Conservation (phyloP, 345 rosid species). For the Bruguiera sexangula region DNA sequence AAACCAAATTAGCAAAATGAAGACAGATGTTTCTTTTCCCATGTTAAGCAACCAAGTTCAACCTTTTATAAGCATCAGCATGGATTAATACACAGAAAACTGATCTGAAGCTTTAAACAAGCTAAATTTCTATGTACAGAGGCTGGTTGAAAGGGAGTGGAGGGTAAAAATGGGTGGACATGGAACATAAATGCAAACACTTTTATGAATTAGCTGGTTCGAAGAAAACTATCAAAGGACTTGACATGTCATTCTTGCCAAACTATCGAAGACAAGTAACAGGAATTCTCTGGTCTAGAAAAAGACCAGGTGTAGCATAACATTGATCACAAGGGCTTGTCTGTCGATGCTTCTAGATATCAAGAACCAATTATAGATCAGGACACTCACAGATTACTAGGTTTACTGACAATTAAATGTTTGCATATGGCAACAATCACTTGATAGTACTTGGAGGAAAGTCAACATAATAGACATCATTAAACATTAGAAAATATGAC, state of each 20-base stretch:
- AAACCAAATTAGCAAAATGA: not conserved
- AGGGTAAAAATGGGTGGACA: too few species aligned
- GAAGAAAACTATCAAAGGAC: not conserved
- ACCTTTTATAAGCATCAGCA: not conserved
- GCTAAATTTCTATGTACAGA: not conserved
- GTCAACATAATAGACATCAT: not conserved
- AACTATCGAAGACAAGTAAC: not conserved
- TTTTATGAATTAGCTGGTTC: not conserved
- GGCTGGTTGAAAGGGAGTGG: not conserved
- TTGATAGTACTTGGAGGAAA: not conserved
- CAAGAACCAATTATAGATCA: not conserved
- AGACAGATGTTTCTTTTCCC: not conserved
- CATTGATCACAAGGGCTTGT: not conserved
- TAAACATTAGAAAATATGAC: not conserved
- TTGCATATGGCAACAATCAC: not conserved
- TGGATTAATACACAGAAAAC: not conserved
- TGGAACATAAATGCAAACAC: not conserved
- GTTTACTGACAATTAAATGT: not conserved
- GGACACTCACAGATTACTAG: not conserved
- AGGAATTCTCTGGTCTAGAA: too few species aligned
- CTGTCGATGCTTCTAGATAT: not conserved
- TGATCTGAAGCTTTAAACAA: not conserved
- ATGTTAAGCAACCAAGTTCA: slow-evolving; percentile 2
- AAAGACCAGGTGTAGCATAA: not conserved
- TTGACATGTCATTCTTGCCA: not conserved